These are phyloP conservation scores for Metarhizium anisopliae DNA, from an alignment of 2,329 filamentous ascomycete genomes.

Conservation along the genomic window DNA sequence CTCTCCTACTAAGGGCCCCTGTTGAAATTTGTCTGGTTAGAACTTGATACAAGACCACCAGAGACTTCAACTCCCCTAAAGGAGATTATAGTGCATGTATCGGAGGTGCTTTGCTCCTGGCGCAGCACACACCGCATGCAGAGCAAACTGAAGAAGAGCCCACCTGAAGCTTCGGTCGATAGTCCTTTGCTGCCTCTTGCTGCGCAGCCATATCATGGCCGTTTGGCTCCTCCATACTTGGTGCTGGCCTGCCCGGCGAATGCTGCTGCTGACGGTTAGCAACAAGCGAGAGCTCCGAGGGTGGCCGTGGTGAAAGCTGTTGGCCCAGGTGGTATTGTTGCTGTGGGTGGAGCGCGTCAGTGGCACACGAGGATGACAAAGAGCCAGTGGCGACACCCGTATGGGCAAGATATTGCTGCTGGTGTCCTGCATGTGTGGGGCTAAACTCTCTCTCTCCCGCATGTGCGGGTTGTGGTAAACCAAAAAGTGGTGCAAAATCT, in stretches of 20 bases:
- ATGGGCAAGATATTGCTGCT: conserved; percentile 6
- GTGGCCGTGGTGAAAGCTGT: conserved; percentile 2
- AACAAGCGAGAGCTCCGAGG: conserved; percentile 5
- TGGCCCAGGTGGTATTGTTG: conserved; percentile 6
- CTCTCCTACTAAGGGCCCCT: conserved; percentile 79
- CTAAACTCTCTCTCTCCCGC: conserved; percentile 4
- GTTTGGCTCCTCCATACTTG: conserved; percentile 25
- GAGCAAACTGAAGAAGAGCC: conserved; percentile 12
- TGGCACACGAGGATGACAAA: conserved; percentile 6
- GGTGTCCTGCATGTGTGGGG: conserved; percentile 6
- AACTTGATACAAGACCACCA: not conserved
- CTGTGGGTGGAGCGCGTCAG: conserved; percentile 6
- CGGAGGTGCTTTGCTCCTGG: not conserved
- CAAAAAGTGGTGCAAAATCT: conserved; percentile 14
- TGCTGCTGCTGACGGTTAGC: conserved; percentile 8
- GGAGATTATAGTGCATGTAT: not conserved
- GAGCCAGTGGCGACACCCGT: conserved; percentile 3
- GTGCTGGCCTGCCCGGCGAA: conserved; percentile 9
- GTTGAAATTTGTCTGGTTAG: conserved; percentile 5
- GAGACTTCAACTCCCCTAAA: not conserved
- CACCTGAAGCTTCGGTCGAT: conserved; percentile 49
- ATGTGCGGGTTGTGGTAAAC: conserved; percentile 9
- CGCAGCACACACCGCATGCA: not conserved
- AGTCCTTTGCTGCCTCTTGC: conserved; percentile 51
- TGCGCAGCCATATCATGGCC: conserved; percentile 45